These are phyloP conservation scores for Lactarius quietus DNA, from an alignment of 768 basidiomycete species.

Conservation along the genomic window DNA sequence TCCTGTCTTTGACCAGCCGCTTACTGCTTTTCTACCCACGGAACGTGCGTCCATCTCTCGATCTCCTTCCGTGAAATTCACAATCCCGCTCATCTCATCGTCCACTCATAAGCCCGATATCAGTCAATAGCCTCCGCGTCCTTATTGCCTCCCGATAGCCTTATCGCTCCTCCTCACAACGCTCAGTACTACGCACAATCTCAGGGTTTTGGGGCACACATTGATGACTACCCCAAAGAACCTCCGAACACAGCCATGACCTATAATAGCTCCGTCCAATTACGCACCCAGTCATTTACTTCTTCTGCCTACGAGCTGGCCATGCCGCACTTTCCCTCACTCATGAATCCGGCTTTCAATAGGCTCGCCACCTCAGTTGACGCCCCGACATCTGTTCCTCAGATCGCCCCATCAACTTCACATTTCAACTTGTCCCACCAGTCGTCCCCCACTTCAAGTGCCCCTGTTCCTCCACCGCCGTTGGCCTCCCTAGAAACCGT, in stretches of 20 bases:
- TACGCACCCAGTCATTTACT: constrained; percentile 24
- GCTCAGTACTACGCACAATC: constrained; percentile 22
- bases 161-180: constrained; percentile 24
- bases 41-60: constrained; percentile 34
- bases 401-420: constrained; percentile 19
- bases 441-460: constrained; percentile 4
- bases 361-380: constrained; percentile 13
- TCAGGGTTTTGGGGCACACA: constrained; percentile 20
- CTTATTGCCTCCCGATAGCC: constrained; percentile 21
- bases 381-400: constrained; percentile 8
- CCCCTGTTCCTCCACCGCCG: constrained; percentile 12
- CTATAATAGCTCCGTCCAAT: constrained; percentile 22
- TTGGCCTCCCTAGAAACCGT: constrained; percentile 10
- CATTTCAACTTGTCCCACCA: constrained; percentile 17
- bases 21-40: constrained; percentile 34
- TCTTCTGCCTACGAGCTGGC: constrained; percentile 25
- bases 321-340: constrained; percentile 17
- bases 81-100: constrained; percentile 17
- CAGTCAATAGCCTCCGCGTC: constrained; percentile 31
- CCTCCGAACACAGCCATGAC: constrained; percentile 21
- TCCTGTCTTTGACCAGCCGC: constrained; percentile 59
- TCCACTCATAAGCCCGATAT: constrained; percentile 61
- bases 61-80: constrained; percentile 10
- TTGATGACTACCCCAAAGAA: constrained; percentile 23
- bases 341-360: constrained; percentile 19